Evolutionary conservation across 1,284 basidiomycete genomes (phyloP).

Genomic region (Fomitopsis betulina): DNA sequence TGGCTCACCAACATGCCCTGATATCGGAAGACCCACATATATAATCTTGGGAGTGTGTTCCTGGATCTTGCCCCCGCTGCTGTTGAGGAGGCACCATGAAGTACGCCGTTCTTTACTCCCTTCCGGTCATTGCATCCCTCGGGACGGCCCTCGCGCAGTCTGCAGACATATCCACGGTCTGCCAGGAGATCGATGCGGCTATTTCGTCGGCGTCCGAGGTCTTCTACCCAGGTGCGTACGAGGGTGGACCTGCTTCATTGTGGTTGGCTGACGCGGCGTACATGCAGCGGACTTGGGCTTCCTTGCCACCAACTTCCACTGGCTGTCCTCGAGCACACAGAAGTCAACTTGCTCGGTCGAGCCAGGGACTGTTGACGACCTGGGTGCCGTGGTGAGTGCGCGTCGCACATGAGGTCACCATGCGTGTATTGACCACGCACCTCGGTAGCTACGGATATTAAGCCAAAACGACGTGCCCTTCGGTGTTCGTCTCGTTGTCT

Average conservation of each 20-base stretch:
- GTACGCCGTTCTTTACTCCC: background rate
- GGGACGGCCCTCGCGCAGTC: background rate
- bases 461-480: conserved; percentile 33
- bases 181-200: background rate
- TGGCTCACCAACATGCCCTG: background rate
- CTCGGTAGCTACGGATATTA: conserved; percentile 39
- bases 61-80: background rate
- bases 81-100: background rate
- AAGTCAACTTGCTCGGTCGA: conserved; percentile 18
- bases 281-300: conserved; percentile 19
- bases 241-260: conserved; percentile 3
- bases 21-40: background rate
- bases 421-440: background rate
- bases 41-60: background rate
- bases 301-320: conserved; percentile 23
- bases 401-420: conserved; percentile 16
- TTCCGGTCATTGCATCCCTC: background rate
- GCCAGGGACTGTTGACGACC: conserved; percentile 23
- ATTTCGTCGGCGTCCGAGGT: conserved; percentile 2
- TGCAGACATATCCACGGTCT: background rate
- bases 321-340: conserved; percentile 24
- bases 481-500: conserved; percentile 21
- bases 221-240: background rate
- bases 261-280: conserved; percentile 12
- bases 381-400: conserved; percentile 21